phyloP scores from a whole-genome alignment of 441 rosid genomes.

The Populus hybrid region DNA sequence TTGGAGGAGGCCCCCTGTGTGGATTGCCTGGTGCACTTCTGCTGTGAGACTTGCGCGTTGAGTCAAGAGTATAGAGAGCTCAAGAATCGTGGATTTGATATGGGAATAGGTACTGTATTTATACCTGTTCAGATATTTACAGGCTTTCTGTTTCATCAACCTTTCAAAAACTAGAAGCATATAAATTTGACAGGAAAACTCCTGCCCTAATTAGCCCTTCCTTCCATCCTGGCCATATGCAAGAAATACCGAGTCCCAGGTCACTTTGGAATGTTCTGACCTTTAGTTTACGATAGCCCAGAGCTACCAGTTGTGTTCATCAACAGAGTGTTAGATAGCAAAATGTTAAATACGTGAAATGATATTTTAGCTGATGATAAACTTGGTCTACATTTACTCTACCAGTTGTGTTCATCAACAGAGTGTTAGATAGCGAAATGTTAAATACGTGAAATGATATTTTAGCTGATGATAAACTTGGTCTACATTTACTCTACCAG shows the following conservation, averaged over 20 bases:
- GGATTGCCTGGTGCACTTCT: conserved; percentile 27
- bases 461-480: no score
- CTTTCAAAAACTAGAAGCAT: background rate
- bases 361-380: background rate
- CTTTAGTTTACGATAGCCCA: background rate
- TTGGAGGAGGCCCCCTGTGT: conserved; percentile 22
- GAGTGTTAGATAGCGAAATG: no score
- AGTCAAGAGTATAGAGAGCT: conserved; percentile 29
- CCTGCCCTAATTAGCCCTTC: no score
- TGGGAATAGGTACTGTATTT: conserved; percentile 22
- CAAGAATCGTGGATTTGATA: conserved; percentile 24
- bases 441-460: no score
- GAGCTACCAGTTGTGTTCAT: background rate
- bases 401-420: no score
- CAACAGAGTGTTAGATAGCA: background rate
- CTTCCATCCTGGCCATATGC: no score
- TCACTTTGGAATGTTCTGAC: background rate
- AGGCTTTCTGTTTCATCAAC: background rate
- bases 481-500: no score
- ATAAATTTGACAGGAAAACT: background rate
- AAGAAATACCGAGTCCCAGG: background rate
- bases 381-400: background rate
- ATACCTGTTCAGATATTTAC: background rate
- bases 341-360: background rate
- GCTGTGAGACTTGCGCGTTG: conserved; percentile 27